Conservation (phyloP, 2,329 filamentous ascomycete species). For the Blastomyces silverae region DNA sequence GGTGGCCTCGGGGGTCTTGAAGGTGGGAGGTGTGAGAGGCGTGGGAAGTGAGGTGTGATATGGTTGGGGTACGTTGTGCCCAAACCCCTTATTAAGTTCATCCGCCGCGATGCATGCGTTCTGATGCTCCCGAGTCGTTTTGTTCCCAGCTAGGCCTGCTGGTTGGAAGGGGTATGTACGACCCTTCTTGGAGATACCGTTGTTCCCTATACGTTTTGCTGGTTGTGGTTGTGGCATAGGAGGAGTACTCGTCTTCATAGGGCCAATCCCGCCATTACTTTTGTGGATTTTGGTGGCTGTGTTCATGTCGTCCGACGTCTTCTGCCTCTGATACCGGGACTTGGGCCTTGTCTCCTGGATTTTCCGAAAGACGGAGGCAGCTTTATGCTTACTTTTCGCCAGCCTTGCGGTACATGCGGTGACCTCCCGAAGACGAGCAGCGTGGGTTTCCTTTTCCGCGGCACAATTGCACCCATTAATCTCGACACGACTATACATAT, state of each 20-base stretch:
- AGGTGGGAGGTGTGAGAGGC: neutral
- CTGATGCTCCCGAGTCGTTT: neutral
- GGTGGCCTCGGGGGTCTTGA: too few relatives aligned
- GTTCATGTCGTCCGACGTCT: neutral
- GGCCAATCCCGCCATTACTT: neutral
- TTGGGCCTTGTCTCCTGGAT: neutral
- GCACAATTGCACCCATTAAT: conserved; percentile 1
- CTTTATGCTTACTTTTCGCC: neutral
- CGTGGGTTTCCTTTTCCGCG: neutral
- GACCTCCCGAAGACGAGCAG: neutral
- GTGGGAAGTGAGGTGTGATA: neutral
- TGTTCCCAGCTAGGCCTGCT: neutral
- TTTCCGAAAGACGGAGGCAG: neutral
- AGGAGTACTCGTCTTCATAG: neutral
- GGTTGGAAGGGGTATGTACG: neutral
- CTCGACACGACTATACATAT: neutral
- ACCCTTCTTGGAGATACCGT: neutral
- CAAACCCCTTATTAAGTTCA: neutral
- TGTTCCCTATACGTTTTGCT: neutral
- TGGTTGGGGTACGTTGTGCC: neutral
- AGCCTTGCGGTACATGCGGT: neutral
- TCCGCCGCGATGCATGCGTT: neutral
- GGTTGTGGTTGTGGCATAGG: neutral
- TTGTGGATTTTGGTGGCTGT: neutral
- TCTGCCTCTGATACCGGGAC: neutral